A percentile compares a stretch with the other conserved stretches of the same genome.
These are phyloP conservation scores for Metschnikowia arizonensis DNA, from an alignment of 805 yeast species.

Conservation along the genomic window DNA sequence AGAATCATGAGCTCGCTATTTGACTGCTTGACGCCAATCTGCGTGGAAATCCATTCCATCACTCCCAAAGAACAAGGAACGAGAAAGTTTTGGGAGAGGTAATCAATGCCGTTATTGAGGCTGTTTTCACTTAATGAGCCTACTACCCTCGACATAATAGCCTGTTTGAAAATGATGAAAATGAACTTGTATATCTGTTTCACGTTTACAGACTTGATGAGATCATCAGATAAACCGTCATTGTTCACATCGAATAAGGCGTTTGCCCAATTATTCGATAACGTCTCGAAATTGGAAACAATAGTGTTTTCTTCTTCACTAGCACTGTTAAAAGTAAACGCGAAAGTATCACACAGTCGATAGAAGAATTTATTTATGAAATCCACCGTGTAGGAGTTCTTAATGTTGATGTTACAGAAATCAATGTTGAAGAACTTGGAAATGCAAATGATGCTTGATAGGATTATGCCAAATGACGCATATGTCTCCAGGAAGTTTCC, in stretches of 20 bases:
- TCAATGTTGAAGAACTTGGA: slow-evolving; percentile 26
- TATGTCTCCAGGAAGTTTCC: slow-evolving; percentile 62
- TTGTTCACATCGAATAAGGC: slow-evolving; percentile 65
- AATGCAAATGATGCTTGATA: slow-evolving; percentile 32
- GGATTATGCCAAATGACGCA: slow-evolving; percentile 61
- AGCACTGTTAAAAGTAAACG: slow-evolving; percentile 16
- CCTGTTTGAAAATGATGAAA: slow-evolving; percentile 72
- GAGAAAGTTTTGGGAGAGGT: slow-evolving; percentile 77
- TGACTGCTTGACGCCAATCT: slow-evolving; percentile 16
- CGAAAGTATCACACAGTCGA: slow-evolving; percentile 30
- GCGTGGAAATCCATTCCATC: slow-evolving; percentile 27
- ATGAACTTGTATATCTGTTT: slow-evolving; percentile 65
- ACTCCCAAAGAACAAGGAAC: slow-evolving; percentile 46
- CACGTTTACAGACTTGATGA: slow-evolving; percentile 62
- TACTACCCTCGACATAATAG: slow-evolving; percentile 54
- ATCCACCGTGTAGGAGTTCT: slow-evolving; percentile 30
- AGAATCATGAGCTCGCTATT: slow-evolving; percentile 12
- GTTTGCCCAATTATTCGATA: slow-evolving; percentile 65
- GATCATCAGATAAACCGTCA: slow-evolving; percentile 80
- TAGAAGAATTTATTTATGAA: slow-evolving; percentile 32
- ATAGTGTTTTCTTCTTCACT: slow-evolving; percentile 30
- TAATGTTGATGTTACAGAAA: slow-evolving; percentile 21
- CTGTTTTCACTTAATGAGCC: slow-evolving; percentile 56
- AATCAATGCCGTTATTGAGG: slow-evolving; percentile 76
- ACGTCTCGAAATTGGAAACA: slow-evolving; percentile 29